A percentile compares a stretch with the other conserved stretches of the same genome.
phyloP scores from a whole-genome alignment of 2,329 filamentous ascomycete species.

The Fusarium denticulatum region DNA sequence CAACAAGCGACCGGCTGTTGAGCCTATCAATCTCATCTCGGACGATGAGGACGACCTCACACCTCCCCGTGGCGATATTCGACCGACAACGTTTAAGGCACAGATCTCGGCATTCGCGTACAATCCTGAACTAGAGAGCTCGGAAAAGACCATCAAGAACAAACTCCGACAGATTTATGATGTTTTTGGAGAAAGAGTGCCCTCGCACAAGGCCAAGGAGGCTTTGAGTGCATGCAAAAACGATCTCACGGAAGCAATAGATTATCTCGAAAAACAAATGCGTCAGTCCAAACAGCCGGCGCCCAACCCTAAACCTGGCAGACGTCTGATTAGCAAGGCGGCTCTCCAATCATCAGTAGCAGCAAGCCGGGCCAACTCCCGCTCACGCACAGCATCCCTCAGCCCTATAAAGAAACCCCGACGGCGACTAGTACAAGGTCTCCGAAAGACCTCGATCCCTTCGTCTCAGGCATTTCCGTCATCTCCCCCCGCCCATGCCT shows the following conservation, averaged over 20 bases:
- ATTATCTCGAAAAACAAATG: conserved; percentile 42
- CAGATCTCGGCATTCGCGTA: conserved; percentile 56
- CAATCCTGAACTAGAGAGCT: conserved; percentile 55
- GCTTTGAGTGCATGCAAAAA: conserved; percentile 47
- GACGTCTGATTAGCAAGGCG: conserved; percentile 48
- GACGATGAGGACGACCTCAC: conserved; percentile 59
- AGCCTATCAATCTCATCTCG: conserved; percentile 59
- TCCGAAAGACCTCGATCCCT: conserved; percentile 41
- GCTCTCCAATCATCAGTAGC: conserved; percentile 35
- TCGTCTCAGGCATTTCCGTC: conserved; percentile 36
- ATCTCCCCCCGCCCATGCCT: conserved; percentile 39
- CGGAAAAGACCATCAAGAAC: conserved; percentile 47
- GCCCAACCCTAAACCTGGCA: conserved; percentile 38
- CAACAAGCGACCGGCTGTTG: conserved; percentile 51
- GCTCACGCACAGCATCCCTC: conserved; percentile 34
- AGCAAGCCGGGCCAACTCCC: conserved; percentile 17
- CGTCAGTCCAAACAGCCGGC: conserved; percentile 10
- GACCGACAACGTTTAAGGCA: conserved; percentile 65
- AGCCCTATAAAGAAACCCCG: conserved; percentile 47
- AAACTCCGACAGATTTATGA: conserved; percentile 52
- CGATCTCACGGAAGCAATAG: conserved; percentile 51
- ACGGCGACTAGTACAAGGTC: conserved; percentile 52
- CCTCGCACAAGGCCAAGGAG: conserved; percentile 46
- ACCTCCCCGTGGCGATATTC: conserved; percentile 68
- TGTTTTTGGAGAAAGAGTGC: conserved; percentile 46